phyloP scores from a whole-genome alignment of 352 stramenopile genomes.

The Phytophthora uliginosa region DNA sequence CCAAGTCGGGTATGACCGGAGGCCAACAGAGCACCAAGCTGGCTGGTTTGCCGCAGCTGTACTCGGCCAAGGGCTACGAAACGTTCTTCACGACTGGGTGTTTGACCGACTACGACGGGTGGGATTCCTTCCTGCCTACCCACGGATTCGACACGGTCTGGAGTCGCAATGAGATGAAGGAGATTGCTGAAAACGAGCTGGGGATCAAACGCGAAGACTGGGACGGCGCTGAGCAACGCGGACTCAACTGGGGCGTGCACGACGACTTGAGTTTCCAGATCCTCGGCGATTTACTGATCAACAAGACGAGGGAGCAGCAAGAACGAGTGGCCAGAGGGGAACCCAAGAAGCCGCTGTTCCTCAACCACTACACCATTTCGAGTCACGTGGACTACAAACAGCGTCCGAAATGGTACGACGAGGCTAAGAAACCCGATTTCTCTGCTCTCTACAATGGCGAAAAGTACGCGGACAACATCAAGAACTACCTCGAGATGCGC shows the following conservation, averaged over 20 bases:
- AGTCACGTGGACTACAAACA: conserved; percentile 51
- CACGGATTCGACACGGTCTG: conserved; percentile 59
- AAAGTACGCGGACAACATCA: conserved; percentile 31
- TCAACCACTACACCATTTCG: conserved; percentile 64
- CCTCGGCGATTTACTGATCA: conserved; percentile 50
- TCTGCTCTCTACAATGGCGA: conserved; percentile 32
- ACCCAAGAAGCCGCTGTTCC: conserved; percentile 49
- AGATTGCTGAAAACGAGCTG: conserved; percentile 37
- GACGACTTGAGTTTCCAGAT: conserved; percentile 57
- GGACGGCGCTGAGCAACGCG: conserved; percentile 18
- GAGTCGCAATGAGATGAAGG: conserved; percentile 42
- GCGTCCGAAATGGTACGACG: conserved; percentile 45
- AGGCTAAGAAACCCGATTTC: conserved; percentile 42
- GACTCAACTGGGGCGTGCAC: conserved; percentile 50
- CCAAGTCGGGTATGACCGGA: conserved; percentile 39
- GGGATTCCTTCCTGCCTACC: conserved; percentile 45
- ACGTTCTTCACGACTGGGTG: conserved; percentile 54
- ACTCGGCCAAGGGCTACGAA: conserved; percentile 57
- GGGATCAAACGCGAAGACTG: conserved; percentile 44
- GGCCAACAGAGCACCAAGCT: conserved; percentile 34
- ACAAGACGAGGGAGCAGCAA: conserved; percentile 42
- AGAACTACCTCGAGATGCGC: conserved; percentile 51
- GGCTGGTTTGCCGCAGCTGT: conserved; percentile 55
- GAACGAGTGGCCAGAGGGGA: conserved; percentile 19
- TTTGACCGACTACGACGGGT: conserved; percentile 54